These are phyloP conservation scores for Coniochaeta sp. DNA, from an alignment of 2,329 filamentous ascomycete genomes.

Conservation along the genomic window DNA sequence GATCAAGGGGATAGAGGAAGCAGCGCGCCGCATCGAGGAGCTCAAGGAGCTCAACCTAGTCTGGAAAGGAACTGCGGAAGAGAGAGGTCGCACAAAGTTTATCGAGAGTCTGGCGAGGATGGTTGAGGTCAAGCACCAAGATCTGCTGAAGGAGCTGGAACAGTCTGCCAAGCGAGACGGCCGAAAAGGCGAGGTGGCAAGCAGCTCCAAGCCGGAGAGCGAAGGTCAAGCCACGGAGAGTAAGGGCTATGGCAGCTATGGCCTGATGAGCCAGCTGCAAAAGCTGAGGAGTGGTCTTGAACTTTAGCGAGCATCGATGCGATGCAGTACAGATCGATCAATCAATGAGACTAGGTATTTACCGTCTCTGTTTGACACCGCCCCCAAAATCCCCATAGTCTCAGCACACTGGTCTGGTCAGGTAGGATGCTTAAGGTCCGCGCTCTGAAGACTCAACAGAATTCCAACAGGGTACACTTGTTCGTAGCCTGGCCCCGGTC, in stretches of 20 bases:
- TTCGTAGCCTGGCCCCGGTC: too few species aligned
- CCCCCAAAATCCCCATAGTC: too few species aligned
- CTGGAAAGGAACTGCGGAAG: slow-evolving; percentile 94
- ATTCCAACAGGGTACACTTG: too few species aligned
- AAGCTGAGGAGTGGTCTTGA: slow-evolving; percentile 38
- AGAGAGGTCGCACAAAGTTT: slow-evolving; percentile 74
- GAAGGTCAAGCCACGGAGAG: slow-evolving; percentile 32
- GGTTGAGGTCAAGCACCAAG: slow-evolving; percentile 66
- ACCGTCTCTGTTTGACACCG: too few species aligned
- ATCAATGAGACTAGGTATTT: not conserved
- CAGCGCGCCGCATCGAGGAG: slow-evolving; percentile 65
- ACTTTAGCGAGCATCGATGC: not conserved
- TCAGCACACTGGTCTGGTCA: too few species aligned
- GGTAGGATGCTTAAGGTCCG: too few species aligned
- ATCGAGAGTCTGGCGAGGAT: slow-evolving; percentile 74
- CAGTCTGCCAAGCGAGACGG: slow-evolving; percentile 13
- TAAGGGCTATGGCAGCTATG: slow-evolving; percentile 52
- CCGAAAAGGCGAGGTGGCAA: not conserved
- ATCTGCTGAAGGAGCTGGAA: slow-evolving; percentile 45
- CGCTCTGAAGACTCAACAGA: too few species aligned
- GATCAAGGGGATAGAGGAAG: slow-evolving; percentile 63
- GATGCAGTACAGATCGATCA: not conserved
- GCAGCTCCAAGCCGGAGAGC: slow-evolving; percentile 15
- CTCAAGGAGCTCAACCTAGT: slow-evolving; percentile 69
- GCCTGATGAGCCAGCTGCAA: slow-evolving; percentile 55